Base-by-base conservation (phyloP, 176 grass and related monocot genomes). In the Areca catechu region DNA sequence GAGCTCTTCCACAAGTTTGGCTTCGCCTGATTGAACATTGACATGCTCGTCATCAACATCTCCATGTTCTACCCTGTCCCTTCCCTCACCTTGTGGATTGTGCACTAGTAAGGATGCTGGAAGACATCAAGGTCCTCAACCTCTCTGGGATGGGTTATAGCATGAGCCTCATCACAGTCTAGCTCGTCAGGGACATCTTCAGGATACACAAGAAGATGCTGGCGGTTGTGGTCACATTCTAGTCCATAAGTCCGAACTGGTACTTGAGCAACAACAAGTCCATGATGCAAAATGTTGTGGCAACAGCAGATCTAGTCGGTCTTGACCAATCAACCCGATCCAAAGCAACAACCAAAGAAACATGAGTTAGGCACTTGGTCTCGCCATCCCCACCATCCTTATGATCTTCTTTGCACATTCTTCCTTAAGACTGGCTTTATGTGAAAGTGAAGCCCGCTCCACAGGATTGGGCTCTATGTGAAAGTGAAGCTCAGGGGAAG, bases 61-160 rank as follows among this genome's bases (percentile, higher is more conserved):
- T 74, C 60, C 68, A 83, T 83, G 79, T 74, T 92, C 57, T 79
- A 72, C 0, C 66, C 88, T 1, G 63, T 76, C 15, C 88, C 88
- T 9, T 92, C 88, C 43, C 83, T 92, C 1, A 16, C 83, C 0
- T 77, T 83, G 14, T 28, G 76, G 48, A n/a, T 92, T 48, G 28
- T 77, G 56, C 51, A 24, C 48, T 37, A 56, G 6, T 73, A 71
- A 71, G 71, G 10, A 74, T 92, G 61, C 68, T 82, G 28, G 83
- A 92, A 16, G 79, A 86, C 77, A 72, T 86, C 0, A 75, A 80
- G 4, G 72, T 52, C 2, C 86, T 83, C 69, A 92, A 71, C 83
- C 83, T 92, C 10, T 48, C 88, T 16, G 88, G 88, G 48, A 92
- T 92, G 88, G 88, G 88, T 0, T 92, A 83, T 63, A 86, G 88